Evolutionary conservation across 1,139 yeast genomes (phyloP).

Genomic region (Blastobotrys elegans): DNA sequence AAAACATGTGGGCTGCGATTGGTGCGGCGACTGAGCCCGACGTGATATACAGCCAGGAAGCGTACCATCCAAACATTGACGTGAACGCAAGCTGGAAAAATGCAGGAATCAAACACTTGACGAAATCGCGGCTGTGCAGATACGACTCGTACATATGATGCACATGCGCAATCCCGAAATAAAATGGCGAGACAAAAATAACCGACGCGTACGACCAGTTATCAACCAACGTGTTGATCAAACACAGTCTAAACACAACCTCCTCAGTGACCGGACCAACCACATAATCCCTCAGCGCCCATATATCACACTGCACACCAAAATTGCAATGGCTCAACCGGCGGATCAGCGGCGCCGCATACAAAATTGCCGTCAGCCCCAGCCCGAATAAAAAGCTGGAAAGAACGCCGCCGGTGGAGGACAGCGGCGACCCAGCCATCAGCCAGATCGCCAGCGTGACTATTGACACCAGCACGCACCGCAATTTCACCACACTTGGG

Average conservation of each 20-base stretch:
- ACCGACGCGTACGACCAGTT: conserved; percentile 23
- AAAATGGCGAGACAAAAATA: conserved; percentile 51
- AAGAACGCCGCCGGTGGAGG: background rate
- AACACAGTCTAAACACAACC: conserved; percentile 63
- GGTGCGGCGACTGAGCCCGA: conserved; percentile 60
- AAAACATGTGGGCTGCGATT: conserved; percentile 60
- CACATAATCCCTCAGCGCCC: conserved; percentile 59
- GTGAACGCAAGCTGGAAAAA: conserved; percentile 68
- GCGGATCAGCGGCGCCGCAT: conserved; percentile 53
- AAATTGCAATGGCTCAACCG: background rate
- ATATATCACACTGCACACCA: conserved; percentile 29
- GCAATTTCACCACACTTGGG: conserved; percentile 35
- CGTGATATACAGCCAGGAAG: conserved; percentile 53
- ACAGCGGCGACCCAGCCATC: background rate
- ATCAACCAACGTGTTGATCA: conserved; percentile 40
- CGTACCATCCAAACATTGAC: conserved; percentile 70
- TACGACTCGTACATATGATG: conserved; percentile 71
- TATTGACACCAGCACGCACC: conserved; percentile 38
- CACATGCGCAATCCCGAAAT: conserved; percentile 87
- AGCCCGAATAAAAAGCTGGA: background rate
- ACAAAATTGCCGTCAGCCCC: conserved; percentile 32
- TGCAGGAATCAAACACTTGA: conserved; percentile 32
- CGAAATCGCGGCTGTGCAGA: conserved; percentile 18
- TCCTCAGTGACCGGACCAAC: conserved; percentile 92
- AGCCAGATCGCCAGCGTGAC: conserved; percentile 27